Conservation (phyloP, 768 basidiomycete genomes). For the Rhodocollybia butyracea region DNA sequence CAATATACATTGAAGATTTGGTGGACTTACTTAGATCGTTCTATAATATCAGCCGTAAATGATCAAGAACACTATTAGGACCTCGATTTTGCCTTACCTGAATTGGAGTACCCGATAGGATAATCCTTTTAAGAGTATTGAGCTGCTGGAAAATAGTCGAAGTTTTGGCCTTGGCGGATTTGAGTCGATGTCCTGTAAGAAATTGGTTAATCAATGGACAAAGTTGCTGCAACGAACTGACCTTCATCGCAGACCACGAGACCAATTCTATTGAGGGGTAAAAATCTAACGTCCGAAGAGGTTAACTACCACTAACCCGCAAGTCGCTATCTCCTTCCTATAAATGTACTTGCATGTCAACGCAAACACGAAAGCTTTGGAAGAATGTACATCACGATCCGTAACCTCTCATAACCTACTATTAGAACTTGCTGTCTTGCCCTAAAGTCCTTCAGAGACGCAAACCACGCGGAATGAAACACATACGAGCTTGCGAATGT, state of each 20-base stretch:
- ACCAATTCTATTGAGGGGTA: constrained; percentile 59
- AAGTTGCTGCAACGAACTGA: constrained; percentile 11
- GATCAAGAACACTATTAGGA: too few species aligned
- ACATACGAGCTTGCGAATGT: background rate
- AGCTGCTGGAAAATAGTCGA: constrained; percentile 81
- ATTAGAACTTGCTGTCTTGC: constrained; percentile 82
- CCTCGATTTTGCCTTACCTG: too few species aligned
- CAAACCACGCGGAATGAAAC: background rate
- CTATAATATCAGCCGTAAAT: too few species aligned
- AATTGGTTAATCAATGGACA: background rate
- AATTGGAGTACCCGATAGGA: constrained; percentile 96
- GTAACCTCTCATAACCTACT: constrained; percentile 91
- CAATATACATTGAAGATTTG: too few species aligned
- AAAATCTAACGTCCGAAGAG: background rate
- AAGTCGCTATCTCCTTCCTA: constrained; percentile 56
- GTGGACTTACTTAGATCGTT: too few species aligned
- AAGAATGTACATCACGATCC: constrained; percentile 87
- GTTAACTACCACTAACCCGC: constrained; percentile 45
- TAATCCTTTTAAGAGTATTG: constrained; percentile 72
- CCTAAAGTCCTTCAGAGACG: constrained; percentile 34
- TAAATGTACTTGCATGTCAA: too few species aligned
- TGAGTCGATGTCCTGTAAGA: constrained; percentile 79
- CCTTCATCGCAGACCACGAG: constrained; percentile 97
- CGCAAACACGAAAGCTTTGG: too few species aligned
- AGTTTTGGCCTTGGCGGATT: constrained; percentile 90